A percentile compares a stretch with the other conserved stretches of the same genome.
Evolutionary conservation across 2,329 filamentous ascomycete genomes (phyloP).

Genomic region (Fusarium sublunatum): DNA sequence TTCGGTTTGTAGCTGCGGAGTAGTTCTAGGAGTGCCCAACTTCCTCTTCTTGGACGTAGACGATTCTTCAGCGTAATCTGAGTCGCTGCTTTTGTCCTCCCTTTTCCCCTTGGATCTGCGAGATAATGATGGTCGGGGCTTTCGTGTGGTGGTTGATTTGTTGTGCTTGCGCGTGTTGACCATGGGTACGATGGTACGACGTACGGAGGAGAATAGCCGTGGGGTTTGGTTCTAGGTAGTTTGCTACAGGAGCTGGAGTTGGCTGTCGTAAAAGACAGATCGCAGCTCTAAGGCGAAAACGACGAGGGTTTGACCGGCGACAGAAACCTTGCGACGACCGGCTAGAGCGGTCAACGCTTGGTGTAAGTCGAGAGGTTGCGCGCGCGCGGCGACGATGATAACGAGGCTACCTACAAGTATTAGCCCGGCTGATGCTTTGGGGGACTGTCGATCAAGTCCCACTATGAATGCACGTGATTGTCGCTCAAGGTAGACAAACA

Average conservation of each 20-base stretch:
- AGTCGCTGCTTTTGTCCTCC: conserved; percentile 6
- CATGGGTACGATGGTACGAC: conserved; percentile 48
- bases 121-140: conserved; percentile 33
- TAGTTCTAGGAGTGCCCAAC: not conserved
- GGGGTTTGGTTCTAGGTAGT: conserved; percentile 5
- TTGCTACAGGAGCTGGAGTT: conserved; percentile 10
- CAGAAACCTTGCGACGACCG: conserved; percentile 42
- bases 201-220: conserved; percentile 20
- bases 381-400: conserved; percentile 42
- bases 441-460: conserved; percentile 40
- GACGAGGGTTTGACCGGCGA: conserved; percentile 15
- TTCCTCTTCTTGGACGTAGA: conserved; percentile 21
- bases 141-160: conserved; percentile 40
- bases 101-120: conserved; percentile 29
- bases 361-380: conserved; percentile 49
- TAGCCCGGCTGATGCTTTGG: conserved; percentile 37
- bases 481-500: conserved; percentile 8
- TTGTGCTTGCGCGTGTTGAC: conserved; percentile 45
- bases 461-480: conserved; percentile 45
- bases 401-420: conserved; percentile 38
- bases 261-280: conserved; percentile 6
- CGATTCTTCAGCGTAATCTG: conserved; percentile 5
- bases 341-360: conserved; percentile 47
- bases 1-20: not conserved
- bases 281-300: conserved; percentile 16